Evolutionary conservation across 306 rosid species (phyloP).

Genomic region (Cicer pinnatifidum): DNA sequence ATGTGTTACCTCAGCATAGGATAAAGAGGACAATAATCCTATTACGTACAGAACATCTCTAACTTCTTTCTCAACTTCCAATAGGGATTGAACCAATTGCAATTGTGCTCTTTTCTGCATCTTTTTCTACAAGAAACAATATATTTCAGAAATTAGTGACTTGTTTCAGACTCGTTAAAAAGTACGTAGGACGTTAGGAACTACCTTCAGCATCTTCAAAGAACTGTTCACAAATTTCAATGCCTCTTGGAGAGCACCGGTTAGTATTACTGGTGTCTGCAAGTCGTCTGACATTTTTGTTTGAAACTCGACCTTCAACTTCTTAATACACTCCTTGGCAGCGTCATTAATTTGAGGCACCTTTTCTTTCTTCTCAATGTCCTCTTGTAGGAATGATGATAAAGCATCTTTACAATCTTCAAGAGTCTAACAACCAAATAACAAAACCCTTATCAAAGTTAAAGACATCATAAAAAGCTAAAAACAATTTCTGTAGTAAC

Average conservation of each 20-base stretch:
- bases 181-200: not conserved
- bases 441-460: constrained; percentile 15
- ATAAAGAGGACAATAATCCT: constrained; percentile 63
- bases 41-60: constrained; percentile 56
- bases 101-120: constrained; percentile 60
- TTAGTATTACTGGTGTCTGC: constrained; percentile 84
- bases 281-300: constrained; percentile 90
- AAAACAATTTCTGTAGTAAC: constrained; percentile 4
- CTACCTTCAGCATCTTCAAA: constrained; percentile 75
- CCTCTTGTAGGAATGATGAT: constrained; percentile 63
- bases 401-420: constrained; percentile 79
- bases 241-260: constrained; percentile 85
- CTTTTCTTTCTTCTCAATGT: constrained; percentile 52
- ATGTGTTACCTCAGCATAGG: constrained; percentile 69
- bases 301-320: constrained; percentile 68
- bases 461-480: constrained; percentile 15
- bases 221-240: constrained; percentile 74
- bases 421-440: constrained; percentile 68
- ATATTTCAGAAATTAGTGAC: constrained; percentile 29
- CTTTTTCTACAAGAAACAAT: constrained; percentile 65
- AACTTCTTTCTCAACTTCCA: constrained; percentile 67
- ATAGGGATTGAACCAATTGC: constrained; percentile 64
- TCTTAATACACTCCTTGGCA: constrained; percentile 70
- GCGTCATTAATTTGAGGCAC: constrained; percentile 54
- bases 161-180: not conserved